Conservation (phyloP, 352 stramenopile genomes). For the Phytophthora syringae region DNA sequence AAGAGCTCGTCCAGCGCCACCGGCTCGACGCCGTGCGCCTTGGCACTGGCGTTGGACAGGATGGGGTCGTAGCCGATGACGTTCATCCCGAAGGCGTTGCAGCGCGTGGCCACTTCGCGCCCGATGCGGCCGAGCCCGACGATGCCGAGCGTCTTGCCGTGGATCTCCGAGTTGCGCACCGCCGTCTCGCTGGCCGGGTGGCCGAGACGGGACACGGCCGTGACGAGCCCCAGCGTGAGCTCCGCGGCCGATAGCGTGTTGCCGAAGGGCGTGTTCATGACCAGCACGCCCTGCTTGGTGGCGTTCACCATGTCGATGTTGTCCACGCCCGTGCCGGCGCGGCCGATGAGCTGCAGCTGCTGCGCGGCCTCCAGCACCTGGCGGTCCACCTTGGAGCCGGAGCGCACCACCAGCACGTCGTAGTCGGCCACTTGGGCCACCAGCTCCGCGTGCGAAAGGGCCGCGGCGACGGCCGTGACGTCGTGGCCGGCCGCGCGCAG, state of each 20-base stretch:
- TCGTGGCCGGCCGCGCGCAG: slow-evolving; percentile 84
- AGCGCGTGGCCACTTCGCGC: slow-evolving; percentile 92
- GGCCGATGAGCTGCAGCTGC: slow-evolving; percentile 85
- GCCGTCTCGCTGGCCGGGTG: slow-evolving; percentile 7
- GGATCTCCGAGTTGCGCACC: slow-evolving; percentile 68
- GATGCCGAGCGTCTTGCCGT: slow-evolving; percentile 72
- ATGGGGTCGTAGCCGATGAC: slow-evolving; percentile 94
- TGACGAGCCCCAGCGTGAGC: slow-evolving; percentile 92
- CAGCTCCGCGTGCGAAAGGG: slow-evolving; percentile 68
- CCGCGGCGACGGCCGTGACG: slow-evolving; percentile 61
- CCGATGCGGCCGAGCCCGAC: slow-evolving; percentile 96
- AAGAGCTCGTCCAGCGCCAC: slow-evolving; percentile 90
- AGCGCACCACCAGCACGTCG: slow-evolving; percentile 91
- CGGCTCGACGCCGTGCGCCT: slow-evolving; percentile 81
- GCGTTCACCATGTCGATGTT: slow-evolving; percentile 94
- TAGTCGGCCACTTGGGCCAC: slow-evolving; percentile 80
- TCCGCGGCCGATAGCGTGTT: slow-evolving; percentile 97
- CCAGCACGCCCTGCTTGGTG: slow-evolving; percentile 92
- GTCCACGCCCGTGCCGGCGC: slow-evolving; percentile 92
- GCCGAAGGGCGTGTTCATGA: slow-evolving; percentile 96
- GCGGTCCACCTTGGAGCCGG: slow-evolving; percentile 79
- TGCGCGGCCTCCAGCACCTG: slow-evolving; percentile 67
- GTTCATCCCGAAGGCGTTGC: slow-evolving; percentile 94
- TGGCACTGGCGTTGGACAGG: slow-evolving; percentile 87
- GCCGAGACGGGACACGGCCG: slow-evolving; percentile 64